A percentile compares a stretch with the other conserved stretches of the same genome.
Conservation (phyloP, 164 flowering plant genomes). For the Chloranthus sessilifolius region DNA sequence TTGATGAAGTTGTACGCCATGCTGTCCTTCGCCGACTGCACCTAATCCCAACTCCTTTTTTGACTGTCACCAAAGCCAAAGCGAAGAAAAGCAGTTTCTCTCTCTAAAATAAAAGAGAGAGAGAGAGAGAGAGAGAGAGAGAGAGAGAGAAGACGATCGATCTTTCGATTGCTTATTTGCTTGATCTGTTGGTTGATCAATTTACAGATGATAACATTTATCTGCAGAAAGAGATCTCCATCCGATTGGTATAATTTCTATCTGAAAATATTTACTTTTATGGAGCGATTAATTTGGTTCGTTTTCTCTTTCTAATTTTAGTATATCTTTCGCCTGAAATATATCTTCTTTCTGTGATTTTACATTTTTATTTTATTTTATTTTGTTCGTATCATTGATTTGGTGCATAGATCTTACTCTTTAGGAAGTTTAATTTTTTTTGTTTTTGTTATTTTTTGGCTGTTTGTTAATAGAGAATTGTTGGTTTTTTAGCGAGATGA, state of each 20-base stretch:
- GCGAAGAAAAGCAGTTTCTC: neutral
- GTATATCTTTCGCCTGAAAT: neutral
- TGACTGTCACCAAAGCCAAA: slow-evolving; percentile 13
- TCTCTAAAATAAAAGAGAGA: neutral
- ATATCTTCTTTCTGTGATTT: neutral
- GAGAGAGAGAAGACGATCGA: neutral
- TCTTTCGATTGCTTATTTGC: neutral
- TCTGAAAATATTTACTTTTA: neutral
- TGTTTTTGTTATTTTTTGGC: too few species aligned
- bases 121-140: neutral
- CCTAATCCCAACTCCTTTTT: too few species aligned
- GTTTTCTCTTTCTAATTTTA: neutral
- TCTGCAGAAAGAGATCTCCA: neutral
- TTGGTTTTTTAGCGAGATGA: too few species aligned
- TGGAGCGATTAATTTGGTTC: neutral
- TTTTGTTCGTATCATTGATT: too few species aligned
- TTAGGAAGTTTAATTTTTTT: too few species aligned
- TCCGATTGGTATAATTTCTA: slow-evolving; percentile 7
- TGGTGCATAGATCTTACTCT: too few species aligned
- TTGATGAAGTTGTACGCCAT: too few species aligned
- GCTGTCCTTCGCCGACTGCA: too few species aligned
- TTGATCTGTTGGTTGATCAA: neutral
- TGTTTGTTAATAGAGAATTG: too few species aligned
- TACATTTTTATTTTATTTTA: neutral
- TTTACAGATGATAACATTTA: neutral